phyloP scores from a whole-genome alignment of 2,329 filamentous ascomycete species.

The Scortechinia acanthostroma region DNA sequence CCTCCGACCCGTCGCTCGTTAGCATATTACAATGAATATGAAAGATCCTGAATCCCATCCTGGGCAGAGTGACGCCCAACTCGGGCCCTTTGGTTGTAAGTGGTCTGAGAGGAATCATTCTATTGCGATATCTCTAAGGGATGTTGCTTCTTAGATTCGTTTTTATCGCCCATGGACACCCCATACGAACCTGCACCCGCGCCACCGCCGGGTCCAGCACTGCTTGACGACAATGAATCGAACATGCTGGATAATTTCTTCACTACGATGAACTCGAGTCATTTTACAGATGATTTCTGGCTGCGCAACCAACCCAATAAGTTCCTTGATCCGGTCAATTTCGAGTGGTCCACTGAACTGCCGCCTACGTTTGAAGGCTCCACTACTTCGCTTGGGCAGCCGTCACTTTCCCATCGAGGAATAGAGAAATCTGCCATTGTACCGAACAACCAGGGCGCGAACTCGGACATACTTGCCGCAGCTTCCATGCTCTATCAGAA shows the following conservation, averaged over 20 bases:
- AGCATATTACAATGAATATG: neutral
- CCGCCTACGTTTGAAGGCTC: constrained; percentile 62
- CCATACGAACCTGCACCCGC: constrained; percentile 47
- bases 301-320: neutral
- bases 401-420: neutral
- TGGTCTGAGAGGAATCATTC: neutral
- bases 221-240: constrained; percentile 56
- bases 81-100: constrained; percentile 1
- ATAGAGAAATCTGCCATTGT: no score
- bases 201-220: constrained; percentile 54
- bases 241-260: constrained; percentile 52
- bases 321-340: constrained; percentile 21
- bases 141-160: constrained; percentile 30
- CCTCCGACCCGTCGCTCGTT: neutral
- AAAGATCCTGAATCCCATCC: neutral
- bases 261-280: constrained; percentile 40
- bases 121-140: neutral
- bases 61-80: neutral
- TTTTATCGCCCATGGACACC: constrained; percentile 31
- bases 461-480: neutral
- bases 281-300: constrained; percentile 36
- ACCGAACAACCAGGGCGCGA: neutral
- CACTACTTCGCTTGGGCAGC: neutral
- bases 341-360: constrained; percentile 42
- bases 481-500: neutral